These are phyloP conservation scores for Phytophthora sp. DNA, from an alignment of 352 stramenopile genomes.

Conservation along the genomic window DNA sequence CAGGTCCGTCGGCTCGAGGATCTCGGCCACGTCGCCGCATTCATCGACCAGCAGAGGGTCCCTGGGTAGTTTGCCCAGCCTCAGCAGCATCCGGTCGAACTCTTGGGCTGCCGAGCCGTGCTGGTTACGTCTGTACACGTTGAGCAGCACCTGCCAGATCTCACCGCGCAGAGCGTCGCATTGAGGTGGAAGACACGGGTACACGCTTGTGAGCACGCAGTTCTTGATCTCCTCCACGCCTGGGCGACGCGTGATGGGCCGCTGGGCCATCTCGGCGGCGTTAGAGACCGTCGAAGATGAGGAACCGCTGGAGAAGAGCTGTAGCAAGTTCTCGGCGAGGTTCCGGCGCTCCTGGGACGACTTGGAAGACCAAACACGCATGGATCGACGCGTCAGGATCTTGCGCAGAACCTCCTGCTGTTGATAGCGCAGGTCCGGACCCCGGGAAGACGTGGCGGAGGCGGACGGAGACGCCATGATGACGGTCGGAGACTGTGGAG, in stretches of 20 bases:
- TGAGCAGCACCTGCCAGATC: constrained; percentile 85
- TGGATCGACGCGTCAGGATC: constrained; percentile 51
- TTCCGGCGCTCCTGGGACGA: constrained; percentile 57
- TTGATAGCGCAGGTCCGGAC: not conserved
- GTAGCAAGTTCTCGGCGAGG: constrained; percentile 58
- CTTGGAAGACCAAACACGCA: constrained; percentile 69
- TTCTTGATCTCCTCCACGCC: constrained; percentile 74
- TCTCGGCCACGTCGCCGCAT: constrained; percentile 49
- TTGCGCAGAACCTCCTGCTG: constrained; percentile 44
- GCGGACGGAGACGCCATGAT: constrained; percentile 26
- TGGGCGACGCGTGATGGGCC: constrained; percentile 74
- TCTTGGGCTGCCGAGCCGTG: constrained; percentile 72
- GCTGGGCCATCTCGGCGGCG: constrained; percentile 25
- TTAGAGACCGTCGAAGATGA: constrained; percentile 20
- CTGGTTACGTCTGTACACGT: constrained; percentile 83
- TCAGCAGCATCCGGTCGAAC: constrained; percentile 73
- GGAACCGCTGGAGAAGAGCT: constrained; percentile 63
- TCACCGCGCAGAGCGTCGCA: constrained; percentile 62
- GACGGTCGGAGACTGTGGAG: not conserved
- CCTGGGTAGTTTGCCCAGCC: constrained; percentile 66
- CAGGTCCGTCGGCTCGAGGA: constrained; percentile 35
- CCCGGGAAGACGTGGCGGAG: not conserved
- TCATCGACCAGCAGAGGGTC: constrained; percentile 69
- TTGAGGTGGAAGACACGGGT: constrained; percentile 55
- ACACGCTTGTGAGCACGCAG: constrained; percentile 58